phyloP scores from a whole-genome alignment of 2,329 filamentous ascomycete genomes.

The Pseudocercospora macadamiae region DNA sequence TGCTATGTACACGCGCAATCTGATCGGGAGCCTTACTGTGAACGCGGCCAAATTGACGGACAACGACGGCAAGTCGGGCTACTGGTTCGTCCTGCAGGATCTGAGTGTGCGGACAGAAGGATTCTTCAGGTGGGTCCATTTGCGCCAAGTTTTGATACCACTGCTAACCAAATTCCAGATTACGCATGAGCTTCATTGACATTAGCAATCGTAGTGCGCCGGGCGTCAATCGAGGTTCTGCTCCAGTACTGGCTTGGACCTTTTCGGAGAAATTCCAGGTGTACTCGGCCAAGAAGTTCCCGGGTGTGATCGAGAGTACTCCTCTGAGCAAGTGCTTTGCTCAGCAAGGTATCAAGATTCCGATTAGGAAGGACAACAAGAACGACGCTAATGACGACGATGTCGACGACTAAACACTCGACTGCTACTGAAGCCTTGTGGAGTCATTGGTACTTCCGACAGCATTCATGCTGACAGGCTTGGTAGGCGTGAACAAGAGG shows the following conservation, averaged over 20 bases:
- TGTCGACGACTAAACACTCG: constrained; percentile 33
- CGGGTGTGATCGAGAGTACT: constrained; percentile 94
- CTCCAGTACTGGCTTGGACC: constrained; percentile 79
- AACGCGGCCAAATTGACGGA: constrained; percentile 86
- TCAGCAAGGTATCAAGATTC: constrained; percentile 92
- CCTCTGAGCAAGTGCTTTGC: constrained; percentile 90
- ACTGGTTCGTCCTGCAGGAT: constrained; percentile 97
- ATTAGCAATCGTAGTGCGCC: constrained; percentile 58
- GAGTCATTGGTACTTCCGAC: too few relatives aligned
- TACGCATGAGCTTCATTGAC: constrained; percentile 81
- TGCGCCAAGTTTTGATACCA: neutral
- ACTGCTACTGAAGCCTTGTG: neutral
- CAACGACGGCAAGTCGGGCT: constrained; percentile 76
- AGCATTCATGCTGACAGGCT: too few relatives aligned
- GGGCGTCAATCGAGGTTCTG: constrained; percentile 72
- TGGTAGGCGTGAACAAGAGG: too few relatives aligned
- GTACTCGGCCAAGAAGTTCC: constrained; percentile 97
- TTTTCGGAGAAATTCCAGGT: constrained; percentile 92
- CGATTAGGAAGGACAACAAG: constrained; percentile 80
- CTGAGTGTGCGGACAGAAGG: constrained; percentile 93
- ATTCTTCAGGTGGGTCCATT: constrained; percentile 71
- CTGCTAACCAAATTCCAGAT: constrained; percentile 41
- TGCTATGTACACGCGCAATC: constrained; percentile 91
- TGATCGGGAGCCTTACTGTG: constrained; percentile 88
- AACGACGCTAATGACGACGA: constrained; percentile 50